These are phyloP conservation scores for Ceratobasidium sp. DNA, from an alignment of 1,284 basidiomycete species.

Conservation along the genomic window DNA sequence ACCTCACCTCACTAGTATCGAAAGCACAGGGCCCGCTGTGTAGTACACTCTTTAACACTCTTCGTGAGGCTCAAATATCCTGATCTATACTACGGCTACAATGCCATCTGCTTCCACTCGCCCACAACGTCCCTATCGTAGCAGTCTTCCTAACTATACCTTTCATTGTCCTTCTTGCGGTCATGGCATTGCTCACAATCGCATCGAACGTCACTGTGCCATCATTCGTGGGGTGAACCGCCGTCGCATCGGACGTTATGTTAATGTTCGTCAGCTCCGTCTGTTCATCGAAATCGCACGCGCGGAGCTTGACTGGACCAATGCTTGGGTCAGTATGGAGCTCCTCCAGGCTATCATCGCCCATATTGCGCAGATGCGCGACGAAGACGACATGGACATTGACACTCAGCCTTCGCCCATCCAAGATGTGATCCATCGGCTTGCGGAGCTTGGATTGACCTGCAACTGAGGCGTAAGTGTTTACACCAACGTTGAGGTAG, in stretches of 20 bases:
- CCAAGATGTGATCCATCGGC: neutral
- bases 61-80: neutral
- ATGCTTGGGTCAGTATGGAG: neutral
- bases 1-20: neutral
- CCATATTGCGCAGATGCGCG: neutral
- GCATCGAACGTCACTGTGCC: neutral
- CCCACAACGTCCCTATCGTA: neutral
- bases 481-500: too few relatives aligned
- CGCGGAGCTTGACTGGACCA: neutral
- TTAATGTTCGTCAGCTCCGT: conserved; percentile 1
- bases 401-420: neutral
- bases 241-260: neutral
- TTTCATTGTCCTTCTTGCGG: neutral
- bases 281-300: neutral
- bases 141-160: neutral
- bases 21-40: neutral
- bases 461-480: neutral
- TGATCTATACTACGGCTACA: neutral
- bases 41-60: neutral
- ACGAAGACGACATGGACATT: neutral
- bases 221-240: neutral
- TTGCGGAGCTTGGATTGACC: neutral
- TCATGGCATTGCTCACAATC: neutral
- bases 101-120: neutral
- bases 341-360: neutral